Percentiles rank a stretch among this genome's conserved stretches.
Evolutionary conservation across 2,329 filamentous ascomycete genomes (phyloP).

Genomic region (Aspergillus brunneoviolaceus): DNA sequence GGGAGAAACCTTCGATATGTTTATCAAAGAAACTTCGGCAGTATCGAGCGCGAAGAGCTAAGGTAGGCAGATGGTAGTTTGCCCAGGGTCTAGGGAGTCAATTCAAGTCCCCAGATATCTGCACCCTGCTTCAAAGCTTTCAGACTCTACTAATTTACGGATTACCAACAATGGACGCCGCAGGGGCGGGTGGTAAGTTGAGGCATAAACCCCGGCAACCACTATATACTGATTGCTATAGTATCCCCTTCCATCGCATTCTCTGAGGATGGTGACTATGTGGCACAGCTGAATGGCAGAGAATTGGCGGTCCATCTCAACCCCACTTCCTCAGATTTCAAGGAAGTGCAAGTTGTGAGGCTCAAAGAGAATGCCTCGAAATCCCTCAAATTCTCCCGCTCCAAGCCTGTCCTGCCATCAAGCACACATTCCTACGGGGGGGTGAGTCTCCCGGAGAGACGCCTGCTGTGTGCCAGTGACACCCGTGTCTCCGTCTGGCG

Average conservation of each 20-base stretch:
- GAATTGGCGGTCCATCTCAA: slow-evolving; percentile 35
- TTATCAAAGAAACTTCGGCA: neutral
- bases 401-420: neutral
- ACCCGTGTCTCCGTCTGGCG: slow-evolving; percentile 39
- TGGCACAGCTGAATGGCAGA: slow-evolving; percentile 31
- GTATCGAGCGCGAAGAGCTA: neutral
- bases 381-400: slow-evolving; percentile 32
- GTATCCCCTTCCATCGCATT: slow-evolving; percentile 21
- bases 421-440: neutral
- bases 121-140: neutral
- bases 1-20: slow-evolving; percentile 6
- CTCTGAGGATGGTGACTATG: slow-evolving; percentile 33
- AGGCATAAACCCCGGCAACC: neutral
- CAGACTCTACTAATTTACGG: slow-evolving; percentile 3
- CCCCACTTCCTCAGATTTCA: slow-evolving; percentile 28
- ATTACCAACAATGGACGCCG: slow-evolving; percentile 31
- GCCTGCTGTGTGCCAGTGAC: slow-evolving; percentile 36
- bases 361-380: slow-evolving; percentile 33
- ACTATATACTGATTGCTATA: slow-evolving; percentile 5
- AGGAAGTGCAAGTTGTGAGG: slow-evolving; percentile 33
- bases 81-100: neutral
- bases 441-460: slow-evolving; percentile 24
- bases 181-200: slow-evolving; percentile 25
- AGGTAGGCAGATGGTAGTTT: neutral
- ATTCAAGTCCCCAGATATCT: neutral